Percentiles rank a stretch among this genome's conserved stretches.
phyloP scores from a whole-genome alignment of 2,329 filamentous ascomycete genomes.

The Trichoderma sp. region DNA sequence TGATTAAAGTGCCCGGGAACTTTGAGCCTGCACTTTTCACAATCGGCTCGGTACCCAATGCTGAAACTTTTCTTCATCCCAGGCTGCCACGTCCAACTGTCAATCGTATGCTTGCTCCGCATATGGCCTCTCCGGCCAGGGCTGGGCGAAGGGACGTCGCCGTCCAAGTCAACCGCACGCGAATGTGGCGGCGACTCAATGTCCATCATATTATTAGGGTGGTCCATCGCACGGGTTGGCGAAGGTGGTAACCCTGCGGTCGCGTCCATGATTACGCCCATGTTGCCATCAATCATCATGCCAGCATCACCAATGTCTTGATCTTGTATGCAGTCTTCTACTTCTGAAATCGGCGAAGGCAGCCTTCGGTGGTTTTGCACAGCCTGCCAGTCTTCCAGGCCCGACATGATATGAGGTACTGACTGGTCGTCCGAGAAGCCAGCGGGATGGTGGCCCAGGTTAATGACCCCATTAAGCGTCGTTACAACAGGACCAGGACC shows the following conservation, averaged over 20 bases:
- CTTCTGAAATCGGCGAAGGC: conserved; percentile 60
- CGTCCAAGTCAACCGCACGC: conserved; percentile 31
- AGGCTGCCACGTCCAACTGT: conserved; percentile 59
- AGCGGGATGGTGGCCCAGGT: conserved; percentile 41
- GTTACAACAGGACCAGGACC: conserved; percentile 35
- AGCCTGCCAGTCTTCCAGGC: conserved; percentile 49
- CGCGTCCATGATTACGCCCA: conserved; percentile 29
- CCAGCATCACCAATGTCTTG: conserved; percentile 31
- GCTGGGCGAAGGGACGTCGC: conserved; percentile 44
- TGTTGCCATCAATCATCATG: conserved; percentile 37
- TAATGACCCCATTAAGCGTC: conserved; percentile 37
- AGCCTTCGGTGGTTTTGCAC: conserved; percentile 54
- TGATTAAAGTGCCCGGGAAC: conserved; percentile 80
- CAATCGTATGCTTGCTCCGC: conserved; percentile 58
- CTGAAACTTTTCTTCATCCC: conserved; percentile 70
- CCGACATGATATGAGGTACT: conserved; percentile 49
- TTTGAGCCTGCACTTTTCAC: conserved; percentile 72
- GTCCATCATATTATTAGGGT: conserved; percentile 41
- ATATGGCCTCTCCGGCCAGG: conserved; percentile 55
- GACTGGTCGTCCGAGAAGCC: conserved; percentile 42
- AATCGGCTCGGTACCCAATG: conserved; percentile 75
- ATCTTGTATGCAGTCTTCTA: conserved; percentile 48
- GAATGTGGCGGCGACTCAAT: conserved; percentile 30
- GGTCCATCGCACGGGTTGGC: conserved; percentile 39
- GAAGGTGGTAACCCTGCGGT: conserved; percentile 25